Evolutionary conservation across 164 flowering plant genomes (phyloP), one percentile per base, ranked within the genome.

Genomic region (Vitis labrusca): DNA sequence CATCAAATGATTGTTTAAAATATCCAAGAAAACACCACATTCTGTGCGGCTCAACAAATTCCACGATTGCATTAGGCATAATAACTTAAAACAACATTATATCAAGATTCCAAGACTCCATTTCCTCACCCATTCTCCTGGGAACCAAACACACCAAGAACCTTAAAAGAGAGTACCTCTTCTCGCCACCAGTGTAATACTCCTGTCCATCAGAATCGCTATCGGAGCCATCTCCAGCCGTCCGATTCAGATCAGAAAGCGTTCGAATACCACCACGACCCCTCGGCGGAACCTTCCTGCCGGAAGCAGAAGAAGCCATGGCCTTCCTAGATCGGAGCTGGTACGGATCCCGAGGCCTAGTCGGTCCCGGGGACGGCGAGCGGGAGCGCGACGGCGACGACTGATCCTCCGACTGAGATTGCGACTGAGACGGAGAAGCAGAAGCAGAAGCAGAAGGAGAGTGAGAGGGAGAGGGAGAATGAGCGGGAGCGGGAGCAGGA

Each of bases 151-250:
- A 17, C 29, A n/a, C 1, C n/a, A 32, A 30, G 8, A 15, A 2
- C 53, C 12, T 0, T 8, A 47, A 58, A 10, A 55, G 51, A 32
- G 50, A 60, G 6, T 61, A 88, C 89, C 89, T 88, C 66, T 83
- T 88, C 66, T 84, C 78, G 1, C 88, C 89, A 64, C 89, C 89
- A 59, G 86, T 83, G 67, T 78, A 85, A 60, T 84, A 84, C 58
- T 85, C 85, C 77, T 77, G 80, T 11, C 72, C 85, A 64, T 85
- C 85, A 30, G 82, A 76, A 56, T 81, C 84, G 55, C 73, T 74
- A 23, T 61, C 83, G 1, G 80, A 72, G 0, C 62, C 85, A 65
- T 67, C 72, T 11, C 69, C 56, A 32, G 65, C 65, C n/a, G 75
- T 23, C 50, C 70, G 74, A 71, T 85, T 85, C 72, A 87, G 81